A percentile compares a stretch with the other conserved stretches of the same genome.
phyloP scores from a whole-genome alignment of 2,329 filamentous ascomycete species.

The Dryadomyces quercus-mongolicae region DNA sequence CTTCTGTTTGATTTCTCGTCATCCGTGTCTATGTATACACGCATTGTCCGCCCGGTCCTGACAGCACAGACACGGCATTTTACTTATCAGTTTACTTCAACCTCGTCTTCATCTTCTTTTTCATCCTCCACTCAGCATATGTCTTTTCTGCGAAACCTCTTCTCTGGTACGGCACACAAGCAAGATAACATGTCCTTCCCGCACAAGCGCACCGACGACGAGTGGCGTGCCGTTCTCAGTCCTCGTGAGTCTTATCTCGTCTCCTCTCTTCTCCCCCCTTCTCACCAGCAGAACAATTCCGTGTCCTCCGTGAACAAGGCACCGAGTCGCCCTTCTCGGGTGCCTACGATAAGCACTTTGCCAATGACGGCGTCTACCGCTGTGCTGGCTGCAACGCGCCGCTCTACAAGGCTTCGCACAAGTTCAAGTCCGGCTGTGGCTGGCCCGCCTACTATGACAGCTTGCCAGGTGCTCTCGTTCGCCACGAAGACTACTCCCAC shows the following conservation, averaged over 20 bases:
- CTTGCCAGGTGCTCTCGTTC: slow-evolving; percentile 76
- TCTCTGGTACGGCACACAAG: slow-evolving; percentile 46
- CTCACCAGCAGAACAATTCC: slow-evolving; percentile 74
- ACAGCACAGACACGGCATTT: no score
- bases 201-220: slow-evolving; percentile 65
- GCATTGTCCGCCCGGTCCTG: neutral
- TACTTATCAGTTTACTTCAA: no score
- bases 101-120: slow-evolving; percentile 28
- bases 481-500: slow-evolving; percentile 63
- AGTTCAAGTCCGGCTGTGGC: slow-evolving; percentile 92
- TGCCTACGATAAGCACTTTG: slow-evolving; percentile 78
- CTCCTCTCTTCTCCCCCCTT: neutral
- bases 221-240: slow-evolving; percentile 81
- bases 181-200: slow-evolving; percentile 54
- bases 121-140: slow-evolving; percentile 69
- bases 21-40: no score
- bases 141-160: slow-evolving; percentile 67
- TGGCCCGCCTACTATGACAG: slow-evolving; percentile 98
- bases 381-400: slow-evolving; percentile 81
- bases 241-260: slow-evolving; percentile 24
- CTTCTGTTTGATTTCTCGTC: no score
- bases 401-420: slow-evolving; percentile 85
- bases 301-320: slow-evolving; percentile 80
- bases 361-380: slow-evolving; percentile 64
- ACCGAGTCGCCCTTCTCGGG: slow-evolving; percentile 75